Conservation (phyloP, 2,329 filamentous ascomycete species). For the Penicillium fuscoglaucum region DNA sequence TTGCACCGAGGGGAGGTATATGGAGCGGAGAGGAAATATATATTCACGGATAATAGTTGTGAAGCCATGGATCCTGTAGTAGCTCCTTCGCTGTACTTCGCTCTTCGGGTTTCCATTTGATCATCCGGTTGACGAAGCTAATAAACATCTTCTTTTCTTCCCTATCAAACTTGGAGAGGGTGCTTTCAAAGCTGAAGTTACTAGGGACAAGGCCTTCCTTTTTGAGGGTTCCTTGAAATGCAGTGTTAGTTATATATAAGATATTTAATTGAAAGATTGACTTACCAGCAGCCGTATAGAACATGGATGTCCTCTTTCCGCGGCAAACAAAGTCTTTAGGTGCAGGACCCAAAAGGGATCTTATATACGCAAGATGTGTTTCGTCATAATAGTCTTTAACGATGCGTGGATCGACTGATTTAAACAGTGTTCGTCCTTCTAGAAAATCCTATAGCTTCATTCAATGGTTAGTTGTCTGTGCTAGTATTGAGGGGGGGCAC, state of each 20-base stretch:
- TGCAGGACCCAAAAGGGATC: slow-evolving; percentile 31
- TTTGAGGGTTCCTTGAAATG: slow-evolving; percentile 14
- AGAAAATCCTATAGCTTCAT: slow-evolving; percentile 34
- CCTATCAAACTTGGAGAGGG: slow-evolving; percentile 21
- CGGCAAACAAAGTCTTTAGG: slow-evolving; percentile 31
- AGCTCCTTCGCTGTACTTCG: slow-evolving; percentile 36
- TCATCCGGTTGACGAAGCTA: slow-evolving; percentile 33
- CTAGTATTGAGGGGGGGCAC: background rate
- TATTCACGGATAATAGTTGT: slow-evolving; percentile 8
- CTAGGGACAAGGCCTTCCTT: slow-evolving; percentile 5
- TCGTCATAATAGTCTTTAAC: slow-evolving; percentile 29
- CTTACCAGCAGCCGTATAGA: slow-evolving; percentile 16
- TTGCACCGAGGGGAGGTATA: too few species aligned
- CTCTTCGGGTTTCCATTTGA: slow-evolving; percentile 35
- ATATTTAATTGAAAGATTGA: background rate
- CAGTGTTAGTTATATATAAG: slow-evolving; percentile 2
- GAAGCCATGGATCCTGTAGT: slow-evolving; percentile 37
- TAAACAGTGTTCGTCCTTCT: slow-evolving; percentile 32
- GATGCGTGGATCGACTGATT: slow-evolving; percentile 22
- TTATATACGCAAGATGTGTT: slow-evolving; percentile 36
- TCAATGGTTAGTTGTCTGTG: slow-evolving; percentile 6
- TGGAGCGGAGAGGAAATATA: too few species aligned
- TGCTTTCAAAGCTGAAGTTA: slow-evolving; percentile 18
- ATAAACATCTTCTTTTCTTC: slow-evolving; percentile 36
- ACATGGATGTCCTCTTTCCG: slow-evolving; percentile 23